Percentiles rank a stretch among this genome's conserved stretches.
Conservation (phyloP, 2,329 filamentous ascomycete genomes). For the Ophiostoma ips region DNA sequence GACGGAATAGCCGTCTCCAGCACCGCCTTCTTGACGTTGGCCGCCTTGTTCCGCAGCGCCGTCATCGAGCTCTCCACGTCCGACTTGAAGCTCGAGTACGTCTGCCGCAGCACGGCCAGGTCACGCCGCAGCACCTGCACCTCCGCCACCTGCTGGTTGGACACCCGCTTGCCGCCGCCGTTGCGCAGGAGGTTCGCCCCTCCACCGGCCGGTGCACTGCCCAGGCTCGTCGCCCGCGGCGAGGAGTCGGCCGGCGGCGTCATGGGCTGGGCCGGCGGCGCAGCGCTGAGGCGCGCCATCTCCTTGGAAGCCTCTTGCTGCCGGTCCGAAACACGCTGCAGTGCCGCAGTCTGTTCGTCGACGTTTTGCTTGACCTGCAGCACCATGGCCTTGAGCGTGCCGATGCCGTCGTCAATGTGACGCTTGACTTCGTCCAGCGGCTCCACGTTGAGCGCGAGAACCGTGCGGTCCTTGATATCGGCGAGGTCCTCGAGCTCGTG, state of each 20-base stretch:
- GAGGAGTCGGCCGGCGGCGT: constrained; percentile 34
- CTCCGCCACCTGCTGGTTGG: constrained; percentile 54
- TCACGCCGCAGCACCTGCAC: constrained; percentile 74
- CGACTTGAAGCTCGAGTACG: constrained; percentile 79
- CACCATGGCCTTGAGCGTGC: constrained; percentile 66
- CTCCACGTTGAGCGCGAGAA: constrained; percentile 90
- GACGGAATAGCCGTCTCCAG: constrained; percentile 56
- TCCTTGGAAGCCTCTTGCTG: constrained; percentile 85
- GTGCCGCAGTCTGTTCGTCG: constrained; percentile 65
- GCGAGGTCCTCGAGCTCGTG: constrained; percentile 88
- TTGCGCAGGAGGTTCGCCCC: background rate
- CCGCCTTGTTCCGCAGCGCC: constrained; percentile 66
- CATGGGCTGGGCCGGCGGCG: constrained; percentile 22
- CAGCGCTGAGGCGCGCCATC: constrained; percentile 44
- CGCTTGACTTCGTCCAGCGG: constrained; percentile 89
- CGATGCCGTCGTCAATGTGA: constrained; percentile 86
- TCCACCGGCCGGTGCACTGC: constrained; percentile 2
- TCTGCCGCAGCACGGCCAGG: constrained; percentile 81
- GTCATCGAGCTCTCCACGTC: constrained; percentile 84
- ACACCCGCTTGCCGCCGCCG: constrained; percentile 9
- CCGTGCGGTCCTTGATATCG: constrained; percentile 88
- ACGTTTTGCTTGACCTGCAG: constrained; percentile 74
- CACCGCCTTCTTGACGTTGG: constrained; percentile 63
- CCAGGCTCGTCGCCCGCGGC: constrained; percentile 26
- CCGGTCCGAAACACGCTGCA: constrained; percentile 78